Evolutionary conservation across 83 land plant species (phyloP), one percentile per base, ranked within the genome.

Genomic region (Picea abies): DNA sequence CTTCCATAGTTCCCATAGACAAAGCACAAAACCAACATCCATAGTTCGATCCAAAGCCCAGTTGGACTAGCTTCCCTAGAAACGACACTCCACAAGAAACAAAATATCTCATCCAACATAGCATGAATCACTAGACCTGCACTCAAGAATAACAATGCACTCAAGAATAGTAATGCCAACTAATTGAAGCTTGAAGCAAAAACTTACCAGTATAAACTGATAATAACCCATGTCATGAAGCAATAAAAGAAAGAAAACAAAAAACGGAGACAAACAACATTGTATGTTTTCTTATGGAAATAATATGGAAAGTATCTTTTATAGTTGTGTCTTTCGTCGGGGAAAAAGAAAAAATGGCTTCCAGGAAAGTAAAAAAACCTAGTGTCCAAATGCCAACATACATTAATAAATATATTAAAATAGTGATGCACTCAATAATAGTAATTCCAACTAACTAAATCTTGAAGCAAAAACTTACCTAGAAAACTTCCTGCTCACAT

Each of bases 61-160:
- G 23, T 23, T 52, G 78, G 56, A 52, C 78, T 76, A 76, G 61
- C 78, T 76, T 35, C 35, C 77, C 77, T 16, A 7, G 12, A 47
- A 22, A 73, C 56, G 20, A 61, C 60, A 76, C 25, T 60, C 60
- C 60, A 75, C 26, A 76, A 70, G 17, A 70, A 29, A 76, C 60
- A 52, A 52, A 76, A 58, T 32, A 49, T 8, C 1, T 52, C 60
- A 52, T 52, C 35, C 35, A 32, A 32, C 35, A 32, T 32, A 32
- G 35, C 35, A 32, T 32, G 35, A 32, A 32, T 32, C 35, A 32
- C 35, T 32, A 32, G 35, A 32, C 35, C 35, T 32, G 35, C 35
- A 32, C 35, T 32, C 35, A 32, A 32, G 25, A 76, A 52, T 23
- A 19, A 29, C 32, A 29, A 29, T 32, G 35, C 35, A 32, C 35